Percentiles rank a stretch among this genome's conserved stretches.
Conservation (phyloP, 2,329 filamentous ascomycete genomes). For the Cryphonectria nitschkei region DNA sequence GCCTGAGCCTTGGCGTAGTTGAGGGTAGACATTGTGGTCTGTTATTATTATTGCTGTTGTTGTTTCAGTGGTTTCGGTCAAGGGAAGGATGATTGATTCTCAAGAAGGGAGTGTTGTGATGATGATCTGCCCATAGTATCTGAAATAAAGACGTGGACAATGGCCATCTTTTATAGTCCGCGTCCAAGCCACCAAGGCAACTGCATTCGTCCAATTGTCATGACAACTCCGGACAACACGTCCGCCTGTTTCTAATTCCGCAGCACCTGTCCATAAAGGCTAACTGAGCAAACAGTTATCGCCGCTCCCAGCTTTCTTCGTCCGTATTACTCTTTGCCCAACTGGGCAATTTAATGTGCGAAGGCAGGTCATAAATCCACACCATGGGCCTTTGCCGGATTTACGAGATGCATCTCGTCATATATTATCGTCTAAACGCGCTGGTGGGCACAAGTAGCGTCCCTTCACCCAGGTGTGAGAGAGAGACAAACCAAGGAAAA, state of each 20-base stretch:
- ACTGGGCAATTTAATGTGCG: background rate
- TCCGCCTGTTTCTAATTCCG: background rate
- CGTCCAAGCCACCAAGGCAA: background rate
- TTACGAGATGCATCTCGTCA: background rate
- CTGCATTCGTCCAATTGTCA: background rate
- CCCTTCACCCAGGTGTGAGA: background rate
- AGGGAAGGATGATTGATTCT: background rate
- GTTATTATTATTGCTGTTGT: background rate
- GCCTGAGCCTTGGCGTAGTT: slow-evolving; percentile 33
- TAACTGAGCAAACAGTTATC: background rate
- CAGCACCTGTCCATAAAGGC: no score
- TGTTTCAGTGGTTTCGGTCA: background rate
- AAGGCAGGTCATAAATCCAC: background rate
- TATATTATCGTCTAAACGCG: no score
- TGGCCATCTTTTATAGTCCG: slow-evolving; percentile 1
- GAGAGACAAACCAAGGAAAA: no score
- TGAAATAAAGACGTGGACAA: background rate
- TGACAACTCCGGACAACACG: background rate
- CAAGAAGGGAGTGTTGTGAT: background rate
- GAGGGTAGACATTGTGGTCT: slow-evolving; percentile 21
- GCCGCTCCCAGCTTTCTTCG: background rate
- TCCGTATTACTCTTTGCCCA: background rate
- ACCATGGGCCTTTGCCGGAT: background rate
- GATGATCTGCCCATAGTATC: no score
- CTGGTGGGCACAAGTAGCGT: background rate